These are phyloP conservation scores for Sugiyamaella novakii DNA, from an alignment of 1,139 yeast genomes.

Conservation along the genomic window DNA sequence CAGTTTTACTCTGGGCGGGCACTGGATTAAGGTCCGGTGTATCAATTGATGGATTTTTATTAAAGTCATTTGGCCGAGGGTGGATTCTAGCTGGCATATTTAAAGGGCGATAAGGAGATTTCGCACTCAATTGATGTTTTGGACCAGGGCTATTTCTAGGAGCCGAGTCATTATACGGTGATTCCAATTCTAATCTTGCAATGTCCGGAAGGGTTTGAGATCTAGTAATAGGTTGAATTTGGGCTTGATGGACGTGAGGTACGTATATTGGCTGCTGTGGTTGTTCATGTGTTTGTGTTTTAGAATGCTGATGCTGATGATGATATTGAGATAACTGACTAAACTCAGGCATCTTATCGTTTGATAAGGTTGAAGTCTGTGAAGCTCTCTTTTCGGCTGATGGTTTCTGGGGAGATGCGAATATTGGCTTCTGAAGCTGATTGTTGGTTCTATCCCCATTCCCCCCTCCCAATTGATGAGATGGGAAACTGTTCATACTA, in stretches of 20 bases:
- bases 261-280: background rate
- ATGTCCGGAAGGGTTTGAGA: constrained; percentile 23
- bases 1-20: constrained; percentile 17
- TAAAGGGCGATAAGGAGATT: constrained; percentile 26
- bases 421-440: background rate
- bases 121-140: constrained; percentile 15
- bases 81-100: constrained; percentile 22
- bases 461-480: too few species aligned
- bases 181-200: constrained; percentile 5
- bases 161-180: background rate
- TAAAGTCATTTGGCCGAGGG: constrained; percentile 11
- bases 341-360: background rate
- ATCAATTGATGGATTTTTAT: constrained; percentile 1
- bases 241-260: background rate
- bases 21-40: constrained; percentile 10
- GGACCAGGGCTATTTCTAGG: constrained; percentile 14
- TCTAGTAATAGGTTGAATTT: constrained; percentile 7
- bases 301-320: background rate
- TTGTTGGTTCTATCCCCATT: background rate
- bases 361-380: constrained; percentile 4
- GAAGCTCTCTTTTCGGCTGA: background rate
- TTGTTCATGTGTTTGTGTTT: background rate
- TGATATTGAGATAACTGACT: background rate
- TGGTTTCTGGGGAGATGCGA: constrained; percentile 7
- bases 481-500: constrained; percentile 8